Conservation (phyloP, 441 rosid species). For the Erysimum cheiri region DNA sequence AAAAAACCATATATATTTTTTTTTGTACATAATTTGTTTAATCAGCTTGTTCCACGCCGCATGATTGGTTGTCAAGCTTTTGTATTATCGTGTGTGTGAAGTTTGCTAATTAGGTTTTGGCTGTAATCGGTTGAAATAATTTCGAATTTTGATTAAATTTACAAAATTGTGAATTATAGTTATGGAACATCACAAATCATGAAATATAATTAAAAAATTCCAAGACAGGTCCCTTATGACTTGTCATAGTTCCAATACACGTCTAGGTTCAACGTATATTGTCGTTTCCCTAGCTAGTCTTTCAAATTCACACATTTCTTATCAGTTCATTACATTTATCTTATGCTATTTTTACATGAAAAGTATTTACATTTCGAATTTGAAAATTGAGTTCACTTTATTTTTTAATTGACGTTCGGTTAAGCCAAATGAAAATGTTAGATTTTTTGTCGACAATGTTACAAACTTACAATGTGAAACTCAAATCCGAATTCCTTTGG, state of each 20-base stretch:
- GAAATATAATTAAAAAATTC: background rate
- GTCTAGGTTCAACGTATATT: conserved; percentile 60
- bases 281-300: background rate
- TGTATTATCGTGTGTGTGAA: no score
- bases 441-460: background rate
- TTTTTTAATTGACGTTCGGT: background rate
- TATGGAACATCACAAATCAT: no score
- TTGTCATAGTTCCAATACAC: conserved; percentile 13
- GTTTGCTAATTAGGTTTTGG: no score
- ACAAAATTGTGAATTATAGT: no score
- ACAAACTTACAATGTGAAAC: background rate
- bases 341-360: background rate
- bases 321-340: conserved; percentile 18
- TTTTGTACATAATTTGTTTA: no score
- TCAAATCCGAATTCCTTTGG: background rate
- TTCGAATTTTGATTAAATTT: no score
- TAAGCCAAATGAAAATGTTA: background rate
- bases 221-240: conserved; percentile 1
- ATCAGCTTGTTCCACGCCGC: no score
- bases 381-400: background rate
- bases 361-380: background rate
- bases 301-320: conserved; percentile 29
- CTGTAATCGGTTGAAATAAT: no score
- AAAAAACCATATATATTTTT: no score
- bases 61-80: no score